Evolutionary conservation across 176 grass and related monocot species (phyloP), one percentile per base, ranked within the genome.

Genomic region (Aegilops bicornis): DNA sequence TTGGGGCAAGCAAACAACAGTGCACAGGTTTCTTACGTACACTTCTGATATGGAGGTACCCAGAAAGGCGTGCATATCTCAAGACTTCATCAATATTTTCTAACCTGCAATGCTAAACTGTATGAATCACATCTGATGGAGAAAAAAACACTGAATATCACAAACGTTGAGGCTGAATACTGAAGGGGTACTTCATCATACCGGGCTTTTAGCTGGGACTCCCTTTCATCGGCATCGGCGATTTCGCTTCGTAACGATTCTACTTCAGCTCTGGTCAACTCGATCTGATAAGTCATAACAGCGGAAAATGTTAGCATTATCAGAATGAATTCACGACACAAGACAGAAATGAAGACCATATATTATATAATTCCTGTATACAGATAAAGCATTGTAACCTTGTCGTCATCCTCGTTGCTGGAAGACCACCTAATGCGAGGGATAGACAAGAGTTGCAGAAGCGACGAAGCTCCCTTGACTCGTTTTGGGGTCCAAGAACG

Each of bases 1-100:
- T 15, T 20, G 4, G 22, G 64, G 37, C 11, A 71, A 67, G 20
- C 15, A 71, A 67, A n/a, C n/a, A n/a, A n/a, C n/a, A 84, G 31
- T 42, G 42, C 22, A 79, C 10, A 2, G 32, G 59, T 77, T 68
- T 76, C 81, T 73, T 91, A 50, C 72, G 0, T 75, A 96, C 96
- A 91, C 90, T 98, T 94, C 90, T 79, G 45, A 96, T 95, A 40
- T 98, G 84, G 59, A 98, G 96, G 80, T 98, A 98, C 19, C 93
- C 93, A 43, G 69, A 98, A 79, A 92, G 89, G 0, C 90, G 85
- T 39, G 93, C 91, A 32, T 86, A 92, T 90, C 91, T 92, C 79
- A 98, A 88, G 77, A 98, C 71, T 88, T 92, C 90, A 8, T 98
- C 96, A 42, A 98, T 81, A 79, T 94, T 93, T 66, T 98, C 96